Evolutionary conservation across 352 stramenopile species (phyloP).

Genomic region (Globisporangium paroecandrum): DNA sequence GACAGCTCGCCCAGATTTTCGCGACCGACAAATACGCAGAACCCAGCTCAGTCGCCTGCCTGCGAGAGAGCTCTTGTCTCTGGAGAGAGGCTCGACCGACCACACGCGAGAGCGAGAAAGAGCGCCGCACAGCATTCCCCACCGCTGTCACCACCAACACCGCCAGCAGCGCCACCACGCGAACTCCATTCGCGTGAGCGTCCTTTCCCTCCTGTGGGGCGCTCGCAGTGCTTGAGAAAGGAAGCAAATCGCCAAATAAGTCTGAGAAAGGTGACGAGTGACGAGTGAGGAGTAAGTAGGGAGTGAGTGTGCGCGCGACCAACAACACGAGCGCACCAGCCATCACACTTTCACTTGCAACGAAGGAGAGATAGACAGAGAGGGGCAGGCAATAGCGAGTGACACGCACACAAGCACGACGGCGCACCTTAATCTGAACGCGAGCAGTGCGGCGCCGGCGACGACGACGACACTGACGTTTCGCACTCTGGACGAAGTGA

Average conservation of each 20-base stretch:
- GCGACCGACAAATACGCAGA: no score
- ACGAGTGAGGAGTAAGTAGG: neutral
- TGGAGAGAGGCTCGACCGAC: no score
- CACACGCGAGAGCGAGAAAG: no score
- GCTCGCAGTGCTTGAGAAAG: neutral
- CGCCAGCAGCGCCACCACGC: no score
- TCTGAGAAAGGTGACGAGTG: conserved; percentile 5
- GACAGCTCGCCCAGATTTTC: no score
- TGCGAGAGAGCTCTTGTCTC: no score
- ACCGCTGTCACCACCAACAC: no score
- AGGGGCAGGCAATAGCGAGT: neutral
- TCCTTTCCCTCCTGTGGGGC: neutral
- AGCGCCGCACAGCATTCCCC: no score
- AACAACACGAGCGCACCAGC: neutral
- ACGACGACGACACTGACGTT: conserved; percentile 8
- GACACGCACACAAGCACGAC: conserved; percentile 3
- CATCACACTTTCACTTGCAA: neutral
- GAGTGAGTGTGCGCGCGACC: neutral
- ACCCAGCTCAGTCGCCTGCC: no score
- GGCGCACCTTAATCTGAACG: conserved; percentile 16
- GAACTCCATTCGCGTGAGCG: no score
- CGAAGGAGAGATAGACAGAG: neutral
- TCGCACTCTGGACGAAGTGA: conserved; percentile 17
- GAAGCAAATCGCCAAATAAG: neutral
- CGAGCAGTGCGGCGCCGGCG: conserved; percentile 11